These are phyloP conservation scores for Trichoderma aggressivum DNA, from an alignment of 2,329 filamentous ascomycete genomes.

Conservation along the genomic window DNA sequence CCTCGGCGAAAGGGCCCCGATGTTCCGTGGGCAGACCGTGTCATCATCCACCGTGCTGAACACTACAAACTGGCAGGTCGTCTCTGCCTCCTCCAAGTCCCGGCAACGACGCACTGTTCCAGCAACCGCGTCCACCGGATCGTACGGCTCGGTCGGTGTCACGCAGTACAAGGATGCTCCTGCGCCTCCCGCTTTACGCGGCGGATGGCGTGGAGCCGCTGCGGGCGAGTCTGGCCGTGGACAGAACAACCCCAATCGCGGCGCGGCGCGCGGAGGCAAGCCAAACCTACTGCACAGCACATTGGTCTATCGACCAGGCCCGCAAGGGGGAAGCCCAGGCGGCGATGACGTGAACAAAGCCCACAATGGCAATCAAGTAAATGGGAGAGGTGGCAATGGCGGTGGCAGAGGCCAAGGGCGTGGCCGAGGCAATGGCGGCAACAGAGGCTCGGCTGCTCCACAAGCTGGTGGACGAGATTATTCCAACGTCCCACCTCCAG, in stretches of 20 bases:
- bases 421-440: conserved; percentile 25
- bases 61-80: conserved; percentile 74
- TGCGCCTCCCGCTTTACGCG: conserved; percentile 52
- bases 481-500: conserved; percentile 59
- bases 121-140: conserved; percentile 46
- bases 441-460: conserved; percentile 24
- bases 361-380: conserved; percentile 23
- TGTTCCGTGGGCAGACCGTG: conserved; percentile 92
- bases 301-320: conserved; percentile 48
- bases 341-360: conserved; percentile 24
- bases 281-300: conserved; percentile 50
- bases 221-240: conserved; percentile 43
- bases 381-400: conserved; percentile 27
- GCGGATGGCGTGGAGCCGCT: conserved; percentile 56
- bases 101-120: conserved; percentile 50
- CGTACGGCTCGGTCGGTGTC: conserved; percentile 57
- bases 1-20: conserved; percentile 81
- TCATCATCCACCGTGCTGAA: conserved; percentile 86
- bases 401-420: conserved; percentile 30
- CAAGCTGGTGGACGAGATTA: conserved; percentile 35
- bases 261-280: conserved; percentile 35
- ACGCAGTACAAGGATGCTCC: conserved; percentile 60
- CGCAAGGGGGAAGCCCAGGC: conserved; percentile 28
- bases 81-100: conserved; percentile 57
- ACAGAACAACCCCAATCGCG: conserved; percentile 39